A percentile compares a stretch with the other conserved stretches of the same genome.
Evolutionary conservation across 805 yeast genomes (phyloP).

Genomic region (Ascoidea tarda): DNA sequence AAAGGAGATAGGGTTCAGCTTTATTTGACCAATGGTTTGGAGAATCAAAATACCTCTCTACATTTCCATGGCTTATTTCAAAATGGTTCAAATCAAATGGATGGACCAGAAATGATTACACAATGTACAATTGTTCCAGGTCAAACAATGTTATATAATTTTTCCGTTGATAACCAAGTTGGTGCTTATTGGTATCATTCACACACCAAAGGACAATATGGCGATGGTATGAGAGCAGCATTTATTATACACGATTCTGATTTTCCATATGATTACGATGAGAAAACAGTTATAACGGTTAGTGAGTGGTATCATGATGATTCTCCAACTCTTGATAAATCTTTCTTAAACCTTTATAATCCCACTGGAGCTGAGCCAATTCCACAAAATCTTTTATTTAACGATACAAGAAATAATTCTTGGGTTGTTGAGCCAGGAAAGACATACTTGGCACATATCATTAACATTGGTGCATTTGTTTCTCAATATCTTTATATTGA

Average conservation of each 20-base stretch:
- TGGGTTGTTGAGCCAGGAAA: conserved; percentile 73
- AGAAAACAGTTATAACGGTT: conserved; percentile 54
- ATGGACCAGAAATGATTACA: conserved; percentile 78
- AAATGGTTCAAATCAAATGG: conserved; percentile 62
- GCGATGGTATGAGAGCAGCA: conserved; percentile 82
- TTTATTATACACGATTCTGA: conserved; percentile 61
- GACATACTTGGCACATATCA: conserved; percentile 68
- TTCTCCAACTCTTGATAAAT: conserved; percentile 31
- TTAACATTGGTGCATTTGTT: conserved; percentile 83
- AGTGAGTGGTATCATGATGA: conserved; percentile 80
- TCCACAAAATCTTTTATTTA: conserved; percentile 67
- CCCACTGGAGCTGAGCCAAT: conserved; percentile 99
- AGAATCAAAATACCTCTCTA: conserved; percentile 53
- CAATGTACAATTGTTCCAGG: conserved; percentile 92
- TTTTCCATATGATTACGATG: conserved; percentile 54
- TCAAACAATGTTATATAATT: conserved; percentile 65
- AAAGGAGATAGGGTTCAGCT: conserved; percentile 70
- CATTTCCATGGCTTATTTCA: conserved; percentile 92
- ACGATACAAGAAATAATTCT: conserved; percentile 68
- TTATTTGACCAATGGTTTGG: conserved; percentile 62
- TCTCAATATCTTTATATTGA: conserved; percentile 84
- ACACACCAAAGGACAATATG: conserved; percentile 79
- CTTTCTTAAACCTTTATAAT: conserved; percentile 59
- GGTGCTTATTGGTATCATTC: conserved; percentile 98
- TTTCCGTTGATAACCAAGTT: conserved; percentile 65